Evolutionary conservation across 2,329 filamentous ascomycete genomes (phyloP), one percentile per base, ranked within the genome.

Genomic region (Aquanectria penicillioides): DNA sequence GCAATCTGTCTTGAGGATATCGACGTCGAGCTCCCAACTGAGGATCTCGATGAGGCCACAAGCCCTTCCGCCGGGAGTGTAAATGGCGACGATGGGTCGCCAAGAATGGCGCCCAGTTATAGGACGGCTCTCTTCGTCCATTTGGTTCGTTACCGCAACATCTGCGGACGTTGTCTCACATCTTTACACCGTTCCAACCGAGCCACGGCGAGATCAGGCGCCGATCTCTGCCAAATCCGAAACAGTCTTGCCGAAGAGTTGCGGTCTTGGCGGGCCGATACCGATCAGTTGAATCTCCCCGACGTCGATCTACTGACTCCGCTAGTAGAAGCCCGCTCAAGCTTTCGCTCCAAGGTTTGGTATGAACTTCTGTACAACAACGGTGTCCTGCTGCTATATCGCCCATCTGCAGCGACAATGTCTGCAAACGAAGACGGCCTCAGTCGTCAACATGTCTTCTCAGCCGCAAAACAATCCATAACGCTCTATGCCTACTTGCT

Each of bases 401-500:
- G 79, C 0, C 79, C 79, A 0, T 78, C 75, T 7, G 29, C 46
- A 20, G 37, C 46, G 11, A 4, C 76, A 74, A 2, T 73, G 69
- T 15, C 40, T 76, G 9, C 55, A 20, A 49, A 69, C 34, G 62
- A 72, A 6, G 46, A 49, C 28, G 13, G 66, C 71, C 5, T 58
- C 64, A 6, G 28, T 65, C 60, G 79, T 0, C 76, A 78, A 29
- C 72, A 73, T 18, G 74, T 80, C 12, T 80, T 77, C 40, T 68
- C 71, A 13, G 75, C 78, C 0, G 72, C 79, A 1, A 71, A 74
- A 20, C 69, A 77, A 15, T 68, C 77, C 0, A 80, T 83, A 37
- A 72, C 68, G 2, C 66, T 80, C 0, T 83, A 83, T 48, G 73
- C 80, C 1, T 75, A 73, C 15, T 63, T 83, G 0, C 78, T 81